Evolutionary conservation across 2,329 filamentous ascomycete species (phyloP).

Genomic region (Apiospora aurea): DNA sequence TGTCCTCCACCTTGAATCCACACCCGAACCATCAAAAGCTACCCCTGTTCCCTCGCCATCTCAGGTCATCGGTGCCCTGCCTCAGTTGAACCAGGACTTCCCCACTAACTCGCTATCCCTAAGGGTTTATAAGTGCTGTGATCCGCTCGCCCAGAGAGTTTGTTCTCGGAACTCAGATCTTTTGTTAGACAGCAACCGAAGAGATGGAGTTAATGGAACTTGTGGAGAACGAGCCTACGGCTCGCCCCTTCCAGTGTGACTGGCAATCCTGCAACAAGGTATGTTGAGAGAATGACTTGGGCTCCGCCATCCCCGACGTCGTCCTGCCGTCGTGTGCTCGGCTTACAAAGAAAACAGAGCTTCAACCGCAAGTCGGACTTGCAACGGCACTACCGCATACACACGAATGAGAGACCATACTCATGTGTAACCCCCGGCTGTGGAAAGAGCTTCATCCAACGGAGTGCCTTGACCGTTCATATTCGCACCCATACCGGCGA

Average conservation of each 20-base stretch:
- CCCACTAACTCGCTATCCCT: constrained; percentile 33
- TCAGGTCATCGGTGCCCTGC: constrained; percentile 35
- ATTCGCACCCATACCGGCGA: constrained; percentile 75
- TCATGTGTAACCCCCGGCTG: constrained; percentile 66
- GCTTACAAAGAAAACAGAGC: constrained; percentile 54
- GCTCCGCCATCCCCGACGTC: neutral
- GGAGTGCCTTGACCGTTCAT: constrained; percentile 74
- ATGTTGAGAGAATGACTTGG: constrained; percentile 34
- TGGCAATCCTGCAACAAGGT: constrained; percentile 70
- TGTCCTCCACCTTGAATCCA: constrained; percentile 38
- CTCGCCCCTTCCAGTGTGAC: constrained; percentile 69
- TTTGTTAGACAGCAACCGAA: neutral
- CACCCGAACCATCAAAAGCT: constrained; percentile 38
- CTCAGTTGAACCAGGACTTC: constrained; percentile 28
- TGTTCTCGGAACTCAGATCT: constrained; percentile 12
- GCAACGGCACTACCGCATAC: constrained; percentile 74
- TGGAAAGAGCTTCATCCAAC: constrained; percentile 75
- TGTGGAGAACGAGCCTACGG: constrained; percentile 68
- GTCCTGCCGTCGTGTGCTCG: constrained; percentile 26
- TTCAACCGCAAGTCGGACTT: constrained; percentile 77
- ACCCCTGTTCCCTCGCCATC: constrained; percentile 34
- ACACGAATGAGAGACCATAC: constrained; percentile 75
- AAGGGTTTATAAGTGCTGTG: constrained; percentile 42
- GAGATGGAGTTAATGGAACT: constrained; percentile 70
- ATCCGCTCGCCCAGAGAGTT: constrained; percentile 35